Conservation (phyloP, 805 yeast species). For the Spathaspora passalidarum region DNA sequence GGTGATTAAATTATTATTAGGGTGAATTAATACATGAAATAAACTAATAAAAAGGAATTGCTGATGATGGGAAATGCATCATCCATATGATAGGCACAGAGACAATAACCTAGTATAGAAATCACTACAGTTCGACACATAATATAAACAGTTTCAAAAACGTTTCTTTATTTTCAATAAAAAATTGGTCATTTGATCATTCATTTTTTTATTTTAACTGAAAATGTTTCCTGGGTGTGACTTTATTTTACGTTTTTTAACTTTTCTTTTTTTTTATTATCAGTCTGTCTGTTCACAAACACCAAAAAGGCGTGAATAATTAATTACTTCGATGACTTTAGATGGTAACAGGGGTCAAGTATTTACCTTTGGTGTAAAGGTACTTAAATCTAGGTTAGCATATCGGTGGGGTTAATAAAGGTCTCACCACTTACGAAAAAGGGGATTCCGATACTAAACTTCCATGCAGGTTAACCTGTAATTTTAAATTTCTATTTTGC, state of each 20-base stretch:
- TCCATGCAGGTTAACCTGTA: too few species aligned
- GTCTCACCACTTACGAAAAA: too few species aligned
- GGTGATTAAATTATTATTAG: not conserved
- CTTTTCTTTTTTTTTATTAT: not conserved
- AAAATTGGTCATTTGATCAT: not conserved
- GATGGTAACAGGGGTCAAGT: too few species aligned
- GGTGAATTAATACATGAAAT: not conserved
- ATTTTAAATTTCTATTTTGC: too few species aligned
- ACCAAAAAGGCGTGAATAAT: not conserved
- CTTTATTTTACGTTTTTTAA: not conserved
- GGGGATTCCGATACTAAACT: too few species aligned
- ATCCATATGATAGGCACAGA: not conserved
- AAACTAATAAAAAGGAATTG: not conserved
- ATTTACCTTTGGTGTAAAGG: too few species aligned
- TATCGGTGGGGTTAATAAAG: too few species aligned
- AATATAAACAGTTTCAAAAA: not conserved
- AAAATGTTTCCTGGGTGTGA: not conserved
- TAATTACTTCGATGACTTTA: too few species aligned
- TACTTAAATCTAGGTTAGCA: too few species aligned
- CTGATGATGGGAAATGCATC: not conserved
- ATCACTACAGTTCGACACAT: not conserved
- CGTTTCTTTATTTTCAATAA: not conserved
- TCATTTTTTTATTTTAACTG: not conserved
- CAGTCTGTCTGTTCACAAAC: not conserved
- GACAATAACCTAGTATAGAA: not conserved